A percentile compares a stretch with the other conserved stretches of the same genome.
These are phyloP conservation scores for Ascochyta pisi DNA, from an alignment of 2,329 filamentous ascomycete species.

Conservation along the genomic window DNA sequence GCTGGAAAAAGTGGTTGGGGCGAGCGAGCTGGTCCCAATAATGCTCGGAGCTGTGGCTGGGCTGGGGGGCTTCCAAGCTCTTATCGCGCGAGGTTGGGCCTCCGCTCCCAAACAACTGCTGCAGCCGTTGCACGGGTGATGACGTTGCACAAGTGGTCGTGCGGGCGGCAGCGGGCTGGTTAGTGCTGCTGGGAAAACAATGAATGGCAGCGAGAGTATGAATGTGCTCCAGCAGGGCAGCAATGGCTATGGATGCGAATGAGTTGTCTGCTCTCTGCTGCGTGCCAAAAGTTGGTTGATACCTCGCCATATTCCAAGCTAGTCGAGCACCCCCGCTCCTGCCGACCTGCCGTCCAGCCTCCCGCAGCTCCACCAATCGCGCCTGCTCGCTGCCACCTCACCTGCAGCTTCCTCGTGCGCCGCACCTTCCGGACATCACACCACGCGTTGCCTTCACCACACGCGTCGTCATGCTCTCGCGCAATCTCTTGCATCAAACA, in stretches of 20 bases:
- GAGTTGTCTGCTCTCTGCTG: not conserved
- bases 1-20: slow-evolving; percentile 18
- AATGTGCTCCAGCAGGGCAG: not conserved
- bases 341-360: slow-evolving; percentile 5
- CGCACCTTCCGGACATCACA: not conserved
- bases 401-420: not conserved
- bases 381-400: not conserved
- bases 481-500: not conserved
- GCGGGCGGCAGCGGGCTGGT: not conserved
- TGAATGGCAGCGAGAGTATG: too few species aligned
- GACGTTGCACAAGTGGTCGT: slow-evolving; percentile 5
- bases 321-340: slow-evolving; percentile 1
- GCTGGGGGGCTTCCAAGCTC: slow-evolving; percentile 14
- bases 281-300: not conserved
- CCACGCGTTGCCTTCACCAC: not conserved
- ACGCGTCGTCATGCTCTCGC: too few species aligned
- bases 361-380: not conserved
- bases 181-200: too few species aligned
- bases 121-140: slow-evolving; percentile 10
- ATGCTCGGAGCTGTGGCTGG: slow-evolving; percentile 19
- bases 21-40: slow-evolving; percentile 9
- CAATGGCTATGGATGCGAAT: not conserved
- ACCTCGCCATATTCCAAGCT: not conserved
- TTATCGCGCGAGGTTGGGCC: slow-evolving; percentile 27
- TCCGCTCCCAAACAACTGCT: not conserved